These are phyloP conservation scores for Juglanconis juglandina DNA, from an alignment of 2,329 filamentous ascomycete species.

Conservation along the genomic window DNA sequence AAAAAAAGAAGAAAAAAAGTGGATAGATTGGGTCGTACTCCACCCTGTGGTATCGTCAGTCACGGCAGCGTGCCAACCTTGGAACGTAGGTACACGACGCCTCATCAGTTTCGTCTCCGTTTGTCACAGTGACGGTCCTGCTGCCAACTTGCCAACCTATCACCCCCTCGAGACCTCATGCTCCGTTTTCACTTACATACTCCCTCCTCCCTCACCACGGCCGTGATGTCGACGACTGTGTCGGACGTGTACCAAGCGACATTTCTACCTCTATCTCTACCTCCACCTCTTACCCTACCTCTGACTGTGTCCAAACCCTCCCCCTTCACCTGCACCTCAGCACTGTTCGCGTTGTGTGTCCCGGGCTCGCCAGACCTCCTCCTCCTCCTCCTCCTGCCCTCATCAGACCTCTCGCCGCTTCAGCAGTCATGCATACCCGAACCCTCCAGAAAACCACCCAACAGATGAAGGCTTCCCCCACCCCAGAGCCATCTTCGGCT, in stretches of 20 bases:
- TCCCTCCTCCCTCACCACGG: not conserved
- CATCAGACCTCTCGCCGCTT: not conserved
- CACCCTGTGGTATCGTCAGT: constrained; percentile 8
- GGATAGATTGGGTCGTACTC: no score
- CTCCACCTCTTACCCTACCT: not conserved
- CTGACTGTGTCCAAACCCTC: not conserved
- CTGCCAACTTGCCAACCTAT: not conserved
- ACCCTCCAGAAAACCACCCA: constrained; percentile 8
- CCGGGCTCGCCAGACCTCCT: not conserved
- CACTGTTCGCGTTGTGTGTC: not conserved
- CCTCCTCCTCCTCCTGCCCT: not conserved
- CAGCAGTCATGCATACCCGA: constrained; percentile 2
- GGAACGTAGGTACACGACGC: not conserved
- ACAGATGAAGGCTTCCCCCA: constrained; percentile 1
- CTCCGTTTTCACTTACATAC: constrained; percentile 10
- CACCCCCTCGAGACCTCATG: not conserved
- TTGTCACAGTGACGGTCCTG: constrained; percentile 1
- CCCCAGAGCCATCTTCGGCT: not conserved
- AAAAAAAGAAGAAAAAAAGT: not conserved
- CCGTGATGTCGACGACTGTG: constrained; percentile 11
- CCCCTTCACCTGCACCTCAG: not conserved
- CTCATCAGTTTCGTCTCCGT: constrained; percentile 18
- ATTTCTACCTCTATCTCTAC: not conserved
- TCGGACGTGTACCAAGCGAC: not conserved
- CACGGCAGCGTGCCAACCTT: not conserved